Percentiles rank a stretch among this genome's conserved stretches.
Evolutionary conservation across 208 protist species (phyloP).

Genomic region (Crithidia bombi): DNA sequence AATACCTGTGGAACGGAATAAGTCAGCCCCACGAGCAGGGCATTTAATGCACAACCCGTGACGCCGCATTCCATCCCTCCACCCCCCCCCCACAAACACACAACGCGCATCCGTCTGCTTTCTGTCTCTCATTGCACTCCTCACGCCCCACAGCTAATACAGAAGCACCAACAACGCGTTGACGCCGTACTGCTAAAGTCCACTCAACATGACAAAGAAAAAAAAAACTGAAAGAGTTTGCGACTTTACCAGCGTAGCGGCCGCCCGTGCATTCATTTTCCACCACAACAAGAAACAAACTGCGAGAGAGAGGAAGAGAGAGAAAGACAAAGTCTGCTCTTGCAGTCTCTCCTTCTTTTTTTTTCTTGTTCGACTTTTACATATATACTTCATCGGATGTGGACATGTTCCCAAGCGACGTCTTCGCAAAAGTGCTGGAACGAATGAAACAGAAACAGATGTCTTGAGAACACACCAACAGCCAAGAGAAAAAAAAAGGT

Average conservation of each 20-base stretch:
- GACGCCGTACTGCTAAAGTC: too few species aligned
- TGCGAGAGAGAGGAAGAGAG: neutral
- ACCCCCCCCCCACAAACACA: neutral
- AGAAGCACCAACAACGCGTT: neutral
- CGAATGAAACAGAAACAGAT: neutral
- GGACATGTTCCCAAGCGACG: neutral
- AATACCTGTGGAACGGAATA: neutral
- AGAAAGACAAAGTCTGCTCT: neutral
- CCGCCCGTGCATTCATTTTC: too few species aligned
- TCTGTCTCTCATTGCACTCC: neutral
- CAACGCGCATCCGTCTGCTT: too few species aligned
- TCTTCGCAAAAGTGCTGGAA: neutral
- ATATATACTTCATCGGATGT: too few species aligned
- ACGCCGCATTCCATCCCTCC: neutral
- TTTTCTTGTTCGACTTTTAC: too few species aligned
- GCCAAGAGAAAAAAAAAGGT: neutral
- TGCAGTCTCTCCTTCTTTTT: too few species aligned
- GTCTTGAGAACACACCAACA: neutral
- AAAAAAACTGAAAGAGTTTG: slow-evolving; percentile 14
- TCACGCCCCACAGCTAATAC: neutral
- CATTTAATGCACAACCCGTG: neutral
- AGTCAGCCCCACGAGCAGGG: neutral
- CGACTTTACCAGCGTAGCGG: too few species aligned
- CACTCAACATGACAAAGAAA: neutral
- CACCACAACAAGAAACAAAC: neutral